Conservation (phyloP, 495 filamentous ascomycete genomes). For the Neurospora discreta region DNA sequence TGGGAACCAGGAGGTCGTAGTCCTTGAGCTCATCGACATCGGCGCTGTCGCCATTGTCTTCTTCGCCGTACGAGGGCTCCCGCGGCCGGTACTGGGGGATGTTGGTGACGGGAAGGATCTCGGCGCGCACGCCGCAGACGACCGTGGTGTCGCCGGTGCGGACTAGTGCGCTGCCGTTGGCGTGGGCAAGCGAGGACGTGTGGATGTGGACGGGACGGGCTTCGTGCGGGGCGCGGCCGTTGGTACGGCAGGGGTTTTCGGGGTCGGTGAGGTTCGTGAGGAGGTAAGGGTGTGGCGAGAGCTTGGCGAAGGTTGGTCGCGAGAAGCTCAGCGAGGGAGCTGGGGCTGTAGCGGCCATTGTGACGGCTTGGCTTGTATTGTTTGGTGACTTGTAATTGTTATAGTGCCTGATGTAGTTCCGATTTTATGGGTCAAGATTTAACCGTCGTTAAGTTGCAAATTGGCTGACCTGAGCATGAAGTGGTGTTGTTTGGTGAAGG, state of each 20-base stretch:
- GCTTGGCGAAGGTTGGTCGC: conserved; percentile 72
- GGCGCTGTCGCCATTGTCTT: conserved; percentile 4
- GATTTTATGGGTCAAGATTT: neutral
- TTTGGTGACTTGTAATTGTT: neutral
- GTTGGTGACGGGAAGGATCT: conserved; percentile 62
- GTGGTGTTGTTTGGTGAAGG: neutral
- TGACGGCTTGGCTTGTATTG: neutral
- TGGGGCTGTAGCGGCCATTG: conserved; percentile 13
- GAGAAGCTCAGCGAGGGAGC: conserved; percentile 52
- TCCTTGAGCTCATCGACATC: conserved; percentile 33
- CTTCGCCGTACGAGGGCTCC: conserved; percentile 9
- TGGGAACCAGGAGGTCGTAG: conserved; percentile 75
- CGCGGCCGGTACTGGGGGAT: conserved; percentile 51
- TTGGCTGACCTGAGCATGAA: neutral
- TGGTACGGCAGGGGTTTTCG: conserved; percentile 52
- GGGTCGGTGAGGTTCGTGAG: conserved; percentile 70
- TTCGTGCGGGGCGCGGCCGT: conserved; percentile 59
- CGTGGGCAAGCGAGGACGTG: conserved; percentile 70
- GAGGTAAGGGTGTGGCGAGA: conserved; percentile 81
- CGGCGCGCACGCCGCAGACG: conserved; percentile 80
- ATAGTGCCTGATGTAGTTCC: neutral
- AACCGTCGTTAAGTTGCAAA: neutral
- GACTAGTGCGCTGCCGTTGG: conserved; percentile 79
- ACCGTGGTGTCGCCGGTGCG: conserved; percentile 81
- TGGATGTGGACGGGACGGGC: conserved; percentile 63